phyloP scores from a whole-genome alignment of 192 early-diverging fungal genomes.

The Linderina pennispora region DNA sequence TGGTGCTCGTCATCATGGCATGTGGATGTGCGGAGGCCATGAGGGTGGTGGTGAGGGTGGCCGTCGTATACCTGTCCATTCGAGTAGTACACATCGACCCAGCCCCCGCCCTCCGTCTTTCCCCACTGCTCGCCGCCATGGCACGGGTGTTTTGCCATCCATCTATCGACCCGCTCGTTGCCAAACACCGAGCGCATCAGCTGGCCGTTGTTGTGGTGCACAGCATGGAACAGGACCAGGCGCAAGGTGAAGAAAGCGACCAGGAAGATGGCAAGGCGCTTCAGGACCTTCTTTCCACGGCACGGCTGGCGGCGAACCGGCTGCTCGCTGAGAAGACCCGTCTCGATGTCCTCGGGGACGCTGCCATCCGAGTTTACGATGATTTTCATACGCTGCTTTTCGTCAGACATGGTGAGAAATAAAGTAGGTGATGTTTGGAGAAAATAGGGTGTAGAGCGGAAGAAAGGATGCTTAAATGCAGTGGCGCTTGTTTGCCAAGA shows the following conservation, averaged over 20 bases:
- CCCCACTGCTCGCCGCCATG: too few relatives aligned
- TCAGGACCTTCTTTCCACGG: neutral
- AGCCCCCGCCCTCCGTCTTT: too few relatives aligned
- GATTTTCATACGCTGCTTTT: conserved; percentile 28
- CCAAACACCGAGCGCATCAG: neutral
- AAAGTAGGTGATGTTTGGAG: neutral
- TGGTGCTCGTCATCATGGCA: neutral
- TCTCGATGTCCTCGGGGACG: conserved; percentile 23
- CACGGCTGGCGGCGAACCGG: neutral
- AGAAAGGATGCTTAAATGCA: too few relatives aligned
- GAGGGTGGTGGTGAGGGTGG: neutral
- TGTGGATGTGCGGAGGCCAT: neutral
- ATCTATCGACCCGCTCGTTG: neutral
- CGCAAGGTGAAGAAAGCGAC: conserved; percentile 1
- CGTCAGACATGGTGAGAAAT: conserved; percentile 22
- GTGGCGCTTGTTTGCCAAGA: too few relatives aligned
- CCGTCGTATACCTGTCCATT: too few relatives aligned
- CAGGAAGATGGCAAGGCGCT: neutral
- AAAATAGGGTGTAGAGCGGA: conserved; percentile 4
- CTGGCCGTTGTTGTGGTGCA: neutral
- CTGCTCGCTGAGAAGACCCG: conserved; percentile 13
- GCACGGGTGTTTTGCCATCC: too few relatives aligned
- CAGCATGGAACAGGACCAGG: neutral
- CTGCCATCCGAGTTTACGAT: conserved; percentile 17
- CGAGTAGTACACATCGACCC: too few relatives aligned